phyloP scores from a whole-genome alignment of 139 green algal genomes.

The Monoraphidium neglectum region DNA sequence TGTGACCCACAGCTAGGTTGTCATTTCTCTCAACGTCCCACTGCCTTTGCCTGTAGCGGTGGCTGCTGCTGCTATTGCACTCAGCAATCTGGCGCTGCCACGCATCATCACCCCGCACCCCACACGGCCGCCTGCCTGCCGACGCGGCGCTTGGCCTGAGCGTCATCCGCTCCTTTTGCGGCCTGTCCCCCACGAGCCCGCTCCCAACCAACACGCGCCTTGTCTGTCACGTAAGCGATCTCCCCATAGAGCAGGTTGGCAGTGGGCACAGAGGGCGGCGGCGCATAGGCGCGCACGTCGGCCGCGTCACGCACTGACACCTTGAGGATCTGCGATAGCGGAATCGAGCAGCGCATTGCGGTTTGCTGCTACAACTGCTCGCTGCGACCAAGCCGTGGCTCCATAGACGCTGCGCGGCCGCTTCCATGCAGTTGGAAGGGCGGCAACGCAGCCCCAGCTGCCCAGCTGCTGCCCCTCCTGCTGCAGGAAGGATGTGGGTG shows the following conservation, averaged over 20 bases:
- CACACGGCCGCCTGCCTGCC: not conserved
- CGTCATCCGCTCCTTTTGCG: too few relatives aligned
- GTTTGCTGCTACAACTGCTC: not conserved
- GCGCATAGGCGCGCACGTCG: conserved; percentile 39
- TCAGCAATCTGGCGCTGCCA: conserved; percentile 7
- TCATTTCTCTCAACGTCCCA: too few relatives aligned
- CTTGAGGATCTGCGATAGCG: conserved; percentile 53
- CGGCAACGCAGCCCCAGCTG: not conserved
- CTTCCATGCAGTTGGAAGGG: not conserved
- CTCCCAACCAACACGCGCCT: too few relatives aligned
- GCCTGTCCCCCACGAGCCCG: too few relatives aligned
- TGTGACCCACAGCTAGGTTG: not conserved
- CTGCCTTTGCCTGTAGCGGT: too few relatives aligned
- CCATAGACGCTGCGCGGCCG: not conserved
- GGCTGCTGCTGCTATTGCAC: not conserved
- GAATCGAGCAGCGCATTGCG: not conserved
- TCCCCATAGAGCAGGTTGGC: conserved; percentile 73
- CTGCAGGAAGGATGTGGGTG: not conserved
- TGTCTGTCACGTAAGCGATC: conserved; percentile 65
- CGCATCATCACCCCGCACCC: conserved; percentile 6
- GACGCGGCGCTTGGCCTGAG: not conserved
- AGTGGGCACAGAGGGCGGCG: conserved; percentile 43
- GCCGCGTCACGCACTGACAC: conserved; percentile 68
- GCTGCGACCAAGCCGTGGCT: not conserved
- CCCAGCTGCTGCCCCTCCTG: not conserved